Base-by-base conservation (phyloP, 345 rosid genomes). In the Hirschfeldia incana region DNA sequence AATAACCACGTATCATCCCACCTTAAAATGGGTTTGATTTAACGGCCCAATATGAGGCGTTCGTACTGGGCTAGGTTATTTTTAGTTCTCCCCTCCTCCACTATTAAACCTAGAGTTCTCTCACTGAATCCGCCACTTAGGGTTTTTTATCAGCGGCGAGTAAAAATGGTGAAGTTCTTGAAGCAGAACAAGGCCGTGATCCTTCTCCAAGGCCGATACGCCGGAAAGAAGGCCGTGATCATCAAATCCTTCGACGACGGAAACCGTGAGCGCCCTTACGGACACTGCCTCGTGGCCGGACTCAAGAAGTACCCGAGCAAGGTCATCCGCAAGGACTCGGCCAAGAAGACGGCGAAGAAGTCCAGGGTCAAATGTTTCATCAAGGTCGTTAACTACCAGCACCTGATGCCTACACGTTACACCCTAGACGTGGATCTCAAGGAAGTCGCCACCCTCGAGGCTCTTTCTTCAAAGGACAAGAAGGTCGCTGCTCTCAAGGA, bases 371-470 rank as follows among this genome's bases (percentile, higher is more conserved):
- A 21, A 1, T 21, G 21, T 21, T 21, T 21, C 21, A 21, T 21
- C 21, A 21, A 21, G 21, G 21, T 21, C 1, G 21, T 21, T 21
- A 21, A 21, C 21, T 21, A 21, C 21, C 21, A 84, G 81, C 90
- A 87, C 32, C 68, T 87, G 76, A 87, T 87, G 90, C 90, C 90
- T 12, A 87, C 89, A 0, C 86, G 90, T 32, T 87, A 87, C 83
- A 87, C 90, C 3, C 86, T 87, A 34, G 90, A 87, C 7, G 91
- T 88, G 26, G 91, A 88, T 59, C 81, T 86, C 71, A 88, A 88
- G 85, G 89, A 88, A 27, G 76, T 80, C 2, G 87, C 85, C 0
- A 8, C 88, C 3, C 29, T 16, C 11, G 89, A 87, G n/a, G 73
- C 75, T 4, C 81, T 87, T 29, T 82, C 77, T 73, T 63, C 72